Percentiles rank a stretch among this genome's conserved stretches.
phyloP scores from a whole-genome alignment of 2,329 filamentous ascomycete species.

The Nectriaceae sp. region DNA sequence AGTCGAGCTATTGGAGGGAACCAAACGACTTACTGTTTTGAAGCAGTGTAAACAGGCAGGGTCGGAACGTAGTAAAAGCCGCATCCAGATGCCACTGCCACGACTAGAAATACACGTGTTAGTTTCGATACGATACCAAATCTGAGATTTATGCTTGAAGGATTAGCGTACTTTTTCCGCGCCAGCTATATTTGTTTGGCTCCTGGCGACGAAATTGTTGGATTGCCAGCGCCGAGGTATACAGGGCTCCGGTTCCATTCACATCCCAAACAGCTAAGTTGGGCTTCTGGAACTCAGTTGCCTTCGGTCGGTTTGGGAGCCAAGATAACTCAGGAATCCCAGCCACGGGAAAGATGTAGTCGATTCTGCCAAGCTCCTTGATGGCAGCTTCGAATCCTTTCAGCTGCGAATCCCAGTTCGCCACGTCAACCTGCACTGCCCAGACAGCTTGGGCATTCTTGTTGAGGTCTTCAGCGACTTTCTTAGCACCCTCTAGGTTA shows the following conservation, averaged over 20 bases:
- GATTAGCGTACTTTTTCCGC: too few species aligned
- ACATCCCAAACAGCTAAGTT: conserved; percentile 5
- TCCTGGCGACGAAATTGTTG: conserved; percentile 7
- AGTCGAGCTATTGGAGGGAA: too few species aligned
- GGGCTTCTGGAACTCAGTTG: conserved; percentile 2
- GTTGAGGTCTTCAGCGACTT: conserved; percentile 1
- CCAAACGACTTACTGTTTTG: too few species aligned
- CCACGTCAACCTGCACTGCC: conserved; percentile 4
- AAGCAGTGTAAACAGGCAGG: too few species aligned
- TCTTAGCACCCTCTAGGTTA: conserved; percentile 2
- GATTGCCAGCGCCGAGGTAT: not conserved
- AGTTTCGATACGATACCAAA: too few species aligned
- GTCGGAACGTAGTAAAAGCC: too few species aligned
- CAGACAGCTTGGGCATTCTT: not conserved
- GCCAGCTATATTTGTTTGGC: too few species aligned
- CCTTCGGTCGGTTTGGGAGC: conserved; percentile 6
- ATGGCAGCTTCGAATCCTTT: conserved; percentile 1
- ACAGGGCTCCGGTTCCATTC: conserved; percentile 2
- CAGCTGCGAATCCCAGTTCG: conserved; percentile 4
- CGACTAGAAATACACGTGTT: too few species aligned
- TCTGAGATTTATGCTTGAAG: too few species aligned
- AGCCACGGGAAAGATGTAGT: conserved; percentile 4
- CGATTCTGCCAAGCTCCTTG: not conserved
- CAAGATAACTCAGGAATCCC: conserved; percentile 4
- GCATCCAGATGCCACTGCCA: too few species aligned